Evolutionary conservation across 2,329 filamentous ascomycete genomes (phyloP).

Genomic region (Talaromyces sp.): DNA sequence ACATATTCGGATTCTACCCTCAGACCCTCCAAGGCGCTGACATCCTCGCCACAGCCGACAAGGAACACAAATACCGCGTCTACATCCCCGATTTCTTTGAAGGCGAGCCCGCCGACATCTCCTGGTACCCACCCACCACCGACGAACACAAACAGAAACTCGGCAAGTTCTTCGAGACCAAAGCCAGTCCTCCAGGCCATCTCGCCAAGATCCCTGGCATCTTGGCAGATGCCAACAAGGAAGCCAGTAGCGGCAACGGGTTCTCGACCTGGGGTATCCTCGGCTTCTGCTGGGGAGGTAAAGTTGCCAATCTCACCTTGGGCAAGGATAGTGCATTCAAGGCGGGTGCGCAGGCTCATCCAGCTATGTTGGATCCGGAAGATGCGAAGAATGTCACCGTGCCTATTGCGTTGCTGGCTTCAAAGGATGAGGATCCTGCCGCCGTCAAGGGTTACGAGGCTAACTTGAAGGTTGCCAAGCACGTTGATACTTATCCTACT

Average conservation of each 20-base stretch:
- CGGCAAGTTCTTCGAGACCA: conserved; percentile 56
- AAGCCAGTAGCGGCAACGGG: conserved; percentile 37
- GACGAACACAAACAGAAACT: conserved; percentile 59
- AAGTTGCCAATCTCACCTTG: conserved; percentile 56
- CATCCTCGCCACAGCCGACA: conserved; percentile 59
- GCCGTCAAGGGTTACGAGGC: conserved; percentile 42
- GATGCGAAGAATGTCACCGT: conserved; percentile 56
- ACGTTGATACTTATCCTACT: conserved; percentile 43
- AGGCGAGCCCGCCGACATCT: conserved; percentile 63
- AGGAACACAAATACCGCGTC: conserved; percentile 71
- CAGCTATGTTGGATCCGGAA: conserved; percentile 58
- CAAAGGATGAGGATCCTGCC: conserved; percentile 53
- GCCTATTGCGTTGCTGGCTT: conserved; percentile 56
- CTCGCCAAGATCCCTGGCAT: conserved; percentile 54
- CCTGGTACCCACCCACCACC: conserved; percentile 58
- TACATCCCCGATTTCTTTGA: conserved; percentile 92
- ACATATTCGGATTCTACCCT: conserved; percentile 62
- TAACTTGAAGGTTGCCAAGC: conserved; percentile 37
- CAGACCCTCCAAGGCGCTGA: conserved; percentile 63
- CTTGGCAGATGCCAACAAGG: conserved; percentile 52
- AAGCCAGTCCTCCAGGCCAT: conserved; percentile 56
- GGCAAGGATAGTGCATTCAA: conserved; percentile 53
- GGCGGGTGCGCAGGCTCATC: conserved; percentile 55
- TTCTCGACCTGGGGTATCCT: conserved; percentile 53
- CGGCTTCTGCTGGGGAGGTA: conserved; percentile 59